Conservation (phyloP, 192 early-diverging fungal species). For the Rhizoclosmatium globosum region DNA sequence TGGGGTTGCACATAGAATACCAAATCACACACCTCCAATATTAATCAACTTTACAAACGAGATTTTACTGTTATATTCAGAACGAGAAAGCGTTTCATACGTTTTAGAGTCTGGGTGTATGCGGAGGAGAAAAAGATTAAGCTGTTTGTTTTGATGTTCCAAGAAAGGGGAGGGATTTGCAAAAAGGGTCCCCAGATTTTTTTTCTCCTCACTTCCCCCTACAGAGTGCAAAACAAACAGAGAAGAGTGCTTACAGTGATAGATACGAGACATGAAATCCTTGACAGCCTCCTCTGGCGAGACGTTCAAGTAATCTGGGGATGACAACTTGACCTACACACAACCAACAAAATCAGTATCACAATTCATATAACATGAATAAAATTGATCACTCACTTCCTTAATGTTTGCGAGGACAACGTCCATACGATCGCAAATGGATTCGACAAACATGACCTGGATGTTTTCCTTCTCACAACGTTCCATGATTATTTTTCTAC, state of each 20-base stretch:
- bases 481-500: slow-evolving; percentile 79
- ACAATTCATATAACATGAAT: slow-evolving; percentile 14
- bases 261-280: slow-evolving; percentile 92
- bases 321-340: slow-evolving; percentile 82
- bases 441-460: slow-evolving; percentile 97
- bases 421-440: slow-evolving; percentile 89
- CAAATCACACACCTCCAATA: slow-evolving; percentile 68
- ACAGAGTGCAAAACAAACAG: not conserved
- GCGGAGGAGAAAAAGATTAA: not conserved
- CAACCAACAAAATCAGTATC: not conserved
- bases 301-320: slow-evolving; percentile 89
- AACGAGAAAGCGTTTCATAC: slow-evolving; percentile 84
- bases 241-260: slow-evolving; percentile 79
- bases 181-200: not conserved
- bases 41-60: slow-evolving; percentile 97
- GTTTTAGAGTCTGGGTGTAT: slow-evolving; percentile 42
- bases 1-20: not conserved
- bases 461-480: slow-evolving; percentile 75
- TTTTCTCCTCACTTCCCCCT: not conserved
- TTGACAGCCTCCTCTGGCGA: slow-evolving; percentile 81
- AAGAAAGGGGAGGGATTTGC: too few relatives aligned
- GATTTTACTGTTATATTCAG: slow-evolving; percentile 59
- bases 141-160: not conserved
- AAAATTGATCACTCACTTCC: slow-evolving; percentile 58
- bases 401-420: slow-evolving; percentile 91